Conservation (phyloP, 495 filamentous ascomycete species). For the Bombardia bombarda region DNA sequence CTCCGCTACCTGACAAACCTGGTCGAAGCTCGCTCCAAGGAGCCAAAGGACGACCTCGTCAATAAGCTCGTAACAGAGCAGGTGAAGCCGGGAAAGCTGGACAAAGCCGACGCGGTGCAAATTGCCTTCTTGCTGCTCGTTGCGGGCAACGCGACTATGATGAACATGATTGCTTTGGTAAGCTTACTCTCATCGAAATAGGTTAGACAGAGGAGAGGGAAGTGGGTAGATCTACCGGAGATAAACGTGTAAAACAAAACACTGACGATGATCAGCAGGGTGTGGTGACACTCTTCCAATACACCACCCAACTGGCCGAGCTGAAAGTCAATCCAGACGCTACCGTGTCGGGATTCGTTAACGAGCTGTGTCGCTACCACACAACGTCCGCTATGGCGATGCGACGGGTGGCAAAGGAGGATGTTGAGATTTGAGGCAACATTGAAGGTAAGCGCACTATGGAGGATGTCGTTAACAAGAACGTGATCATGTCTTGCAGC, state of each 20-base stretch:
- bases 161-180: slow-evolving; percentile 39
- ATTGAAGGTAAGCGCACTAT: background rate
- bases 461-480: background rate
- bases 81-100: slow-evolving; percentile 27
- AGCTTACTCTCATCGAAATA: background rate
- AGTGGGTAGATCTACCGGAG: too few relatives aligned
- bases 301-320: slow-evolving; percentile 28
- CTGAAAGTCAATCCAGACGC: slow-evolving; percentile 28
- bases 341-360: slow-evolving; percentile 23
- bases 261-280: slow-evolving; percentile 14
- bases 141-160: slow-evolving; percentile 41
- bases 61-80: slow-evolving; percentile 33
- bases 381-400: slow-evolving; percentile 36
- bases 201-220: background rate
- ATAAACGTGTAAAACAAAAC: background rate
- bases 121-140: slow-evolving; percentile 40
- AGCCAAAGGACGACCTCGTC: slow-evolving; percentile 35
- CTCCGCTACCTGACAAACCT: slow-evolving; percentile 30
- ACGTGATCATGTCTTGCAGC: background rate
- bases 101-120: slow-evolving; percentile 29
- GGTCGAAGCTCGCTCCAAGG: slow-evolving; percentile 26
- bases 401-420: slow-evolving; percentile 34
- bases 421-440: slow-evolving; percentile 34
- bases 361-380: slow-evolving; percentile 40
- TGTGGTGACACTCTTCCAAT: slow-evolving; percentile 29